Conservation (phyloP, 352 stramenopile species). For the Phytophthora pistaciae region DNA sequence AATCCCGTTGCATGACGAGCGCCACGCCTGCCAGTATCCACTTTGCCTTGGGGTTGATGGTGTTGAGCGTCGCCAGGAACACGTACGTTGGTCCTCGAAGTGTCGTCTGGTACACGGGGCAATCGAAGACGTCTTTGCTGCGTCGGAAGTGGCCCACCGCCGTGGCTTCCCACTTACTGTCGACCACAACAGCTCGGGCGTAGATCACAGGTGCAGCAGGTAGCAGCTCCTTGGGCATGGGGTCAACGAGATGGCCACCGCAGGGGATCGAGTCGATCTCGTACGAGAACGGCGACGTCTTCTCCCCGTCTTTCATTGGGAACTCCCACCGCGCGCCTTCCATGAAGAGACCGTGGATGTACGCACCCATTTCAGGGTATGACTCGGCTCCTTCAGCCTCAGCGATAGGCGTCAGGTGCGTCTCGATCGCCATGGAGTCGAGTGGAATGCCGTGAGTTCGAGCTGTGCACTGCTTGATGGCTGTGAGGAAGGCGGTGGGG, state of each 20-base stretch:
- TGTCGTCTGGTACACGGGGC: conserved; percentile 97
- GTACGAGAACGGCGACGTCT: conserved; percentile 80
- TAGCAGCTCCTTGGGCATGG: conserved; percentile 94
- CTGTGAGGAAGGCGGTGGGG: conserved; percentile 84
- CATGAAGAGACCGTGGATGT: conserved; percentile 95
- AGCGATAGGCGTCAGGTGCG: conserved; percentile 90
- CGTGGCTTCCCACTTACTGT: conserved; percentile 94
- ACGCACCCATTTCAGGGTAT: conserved; percentile 87
- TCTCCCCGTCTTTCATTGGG: conserved; percentile 76
- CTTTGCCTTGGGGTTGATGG: conserved; percentile 80
- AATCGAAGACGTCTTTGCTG: conserved; percentile 92
- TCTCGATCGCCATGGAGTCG: conserved; percentile 95
- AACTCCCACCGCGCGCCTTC: conserved; percentile 94
- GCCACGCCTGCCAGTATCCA: conserved; percentile 95
- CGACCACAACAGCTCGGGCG: conserved; percentile 93
- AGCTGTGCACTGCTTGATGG: conserved; percentile 89
- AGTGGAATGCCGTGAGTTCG: conserved; percentile 88
- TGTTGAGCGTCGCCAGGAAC: conserved; percentile 96
- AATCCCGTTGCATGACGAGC: conserved; percentile 94
- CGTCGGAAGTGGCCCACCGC: conserved; percentile 95
- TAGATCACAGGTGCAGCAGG: conserved; percentile 92
- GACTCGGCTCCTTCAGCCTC: conserved; percentile 68
- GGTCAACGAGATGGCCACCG: conserved; percentile 89
- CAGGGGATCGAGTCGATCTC: conserved; percentile 90
- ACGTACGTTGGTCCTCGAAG: conserved; percentile 96